A percentile compares a stretch with the other conserved stretches of the same genome.
Evolutionary conservation across 371 early-diverging fungal genomes (phyloP).

Genomic region (Sporodiniella umbellata): DNA sequence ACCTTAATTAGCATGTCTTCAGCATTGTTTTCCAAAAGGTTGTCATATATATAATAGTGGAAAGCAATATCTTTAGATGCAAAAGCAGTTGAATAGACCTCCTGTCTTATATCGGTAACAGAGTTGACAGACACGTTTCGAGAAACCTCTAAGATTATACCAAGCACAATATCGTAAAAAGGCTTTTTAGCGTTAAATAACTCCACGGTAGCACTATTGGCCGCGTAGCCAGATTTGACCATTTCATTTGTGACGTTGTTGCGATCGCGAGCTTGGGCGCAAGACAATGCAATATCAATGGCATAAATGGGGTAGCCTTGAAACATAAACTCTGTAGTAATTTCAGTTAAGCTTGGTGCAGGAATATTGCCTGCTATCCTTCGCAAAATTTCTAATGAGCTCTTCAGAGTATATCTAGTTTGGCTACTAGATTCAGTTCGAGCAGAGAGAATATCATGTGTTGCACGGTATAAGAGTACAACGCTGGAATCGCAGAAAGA

Average conservation of each 20-base stretch:
- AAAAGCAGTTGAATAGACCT: constrained; percentile 10
- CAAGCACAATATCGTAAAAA: constrained; percentile 56
- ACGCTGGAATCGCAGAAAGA: constrained; percentile 51
- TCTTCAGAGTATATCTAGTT: constrained; percentile 44
- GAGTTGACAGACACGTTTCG: neutral
- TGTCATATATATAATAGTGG: constrained; percentile 28
- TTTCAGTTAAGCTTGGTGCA: constrained; percentile 23
- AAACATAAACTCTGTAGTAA: constrained; percentile 17
- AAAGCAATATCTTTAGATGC: constrained; percentile 20
- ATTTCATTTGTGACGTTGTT: constrained; percentile 44
- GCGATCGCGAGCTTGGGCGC: constrained; percentile 66
- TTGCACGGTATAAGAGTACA: constrained; percentile 63
- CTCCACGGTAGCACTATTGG: constrained; percentile 27
- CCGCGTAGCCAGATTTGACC: constrained; percentile 32
- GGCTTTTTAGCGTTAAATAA: constrained; percentile 39
- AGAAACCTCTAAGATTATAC: constrained; percentile 19
- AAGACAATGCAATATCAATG: constrained; percentile 62
- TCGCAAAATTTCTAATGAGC: constrained; percentile 52
- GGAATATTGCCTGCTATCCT: constrained; percentile 36
- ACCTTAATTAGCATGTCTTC: constrained; percentile 30
- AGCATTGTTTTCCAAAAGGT: constrained; percentile 17
- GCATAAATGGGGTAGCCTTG: constrained; percentile 21
- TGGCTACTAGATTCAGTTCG: constrained; percentile 40
- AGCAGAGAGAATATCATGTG: constrained; percentile 20
- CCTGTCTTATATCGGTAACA: neutral